phyloP scores from a whole-genome alignment of 257 asterid genomes.

The Solanum virginianum region DNA sequence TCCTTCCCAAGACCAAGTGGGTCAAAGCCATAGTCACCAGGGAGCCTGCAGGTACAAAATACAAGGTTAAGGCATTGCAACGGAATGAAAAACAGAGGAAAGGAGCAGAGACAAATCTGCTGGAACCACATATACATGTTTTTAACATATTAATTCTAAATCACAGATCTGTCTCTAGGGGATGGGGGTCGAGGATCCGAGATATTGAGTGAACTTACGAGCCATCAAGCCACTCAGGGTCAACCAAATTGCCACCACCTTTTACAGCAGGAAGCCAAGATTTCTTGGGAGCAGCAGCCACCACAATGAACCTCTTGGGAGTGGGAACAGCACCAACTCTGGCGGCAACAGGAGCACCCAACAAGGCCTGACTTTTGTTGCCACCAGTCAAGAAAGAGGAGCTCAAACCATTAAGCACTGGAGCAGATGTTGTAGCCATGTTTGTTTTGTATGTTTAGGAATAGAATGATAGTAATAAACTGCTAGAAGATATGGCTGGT shows the following conservation, averaged over 20 bases:
- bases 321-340: slow-evolving; percentile 15
- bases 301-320: slow-evolving; percentile 45
- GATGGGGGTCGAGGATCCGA: not conserved
- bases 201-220: slow-evolving; percentile 47
- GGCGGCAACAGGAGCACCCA: slow-evolving; percentile 37
- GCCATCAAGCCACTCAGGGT: slow-evolving; percentile 99
- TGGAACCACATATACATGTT: not conserved
- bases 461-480: not conserved
- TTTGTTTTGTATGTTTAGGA: not conserved
- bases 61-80: not conserved
- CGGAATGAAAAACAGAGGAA: not conserved
- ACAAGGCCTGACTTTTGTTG: slow-evolving; percentile 48
- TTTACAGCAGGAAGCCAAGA: slow-evolving; percentile 85
- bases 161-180: not conserved
- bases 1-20: slow-evolving; percentile 93
- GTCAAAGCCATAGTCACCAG: slow-evolving; percentile 94
- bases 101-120: not conserved
- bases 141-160: not conserved
- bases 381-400: slow-evolving; percentile 72
- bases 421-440: slow-evolving; percentile 94
- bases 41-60: slow-evolving; percentile 39
- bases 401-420: slow-evolving; percentile 63
- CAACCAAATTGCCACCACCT: slow-evolving; percentile 55
- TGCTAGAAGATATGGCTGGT: not conserved
- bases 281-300: slow-evolving; percentile 68